Percentiles rank a stretch among this genome's conserved stretches.
phyloP scores from a whole-genome alignment of 371 early-diverging fungal species.

The Syncephalastrum monosporum region DNA sequence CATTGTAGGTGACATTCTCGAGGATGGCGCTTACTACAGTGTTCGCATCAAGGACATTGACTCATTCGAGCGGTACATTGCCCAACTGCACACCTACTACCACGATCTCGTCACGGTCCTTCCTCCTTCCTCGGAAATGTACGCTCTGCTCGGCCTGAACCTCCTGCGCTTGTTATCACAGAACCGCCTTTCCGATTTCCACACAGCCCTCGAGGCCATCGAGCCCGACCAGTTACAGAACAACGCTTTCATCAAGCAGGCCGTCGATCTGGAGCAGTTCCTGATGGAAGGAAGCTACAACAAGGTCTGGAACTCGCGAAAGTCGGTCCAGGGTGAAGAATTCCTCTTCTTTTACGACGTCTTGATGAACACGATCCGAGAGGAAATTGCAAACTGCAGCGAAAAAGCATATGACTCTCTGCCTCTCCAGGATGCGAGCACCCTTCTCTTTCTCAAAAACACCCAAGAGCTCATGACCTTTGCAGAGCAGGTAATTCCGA shows the following conservation, averaged over 20 bases:
- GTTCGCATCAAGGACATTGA: constrained; percentile 83
- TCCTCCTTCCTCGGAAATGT: constrained; percentile 80
- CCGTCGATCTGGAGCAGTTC: constrained; percentile 87
- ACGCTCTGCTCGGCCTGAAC: constrained; percentile 88
- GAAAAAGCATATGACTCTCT: constrained; percentile 89
- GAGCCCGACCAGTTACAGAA: constrained; percentile 77
- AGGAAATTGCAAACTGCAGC: constrained; percentile 93
- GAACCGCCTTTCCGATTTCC: constrained; percentile 93
- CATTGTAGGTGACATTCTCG: constrained; percentile 80
- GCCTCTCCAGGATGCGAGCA: constrained; percentile 85
- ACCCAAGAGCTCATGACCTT: constrained; percentile 77
- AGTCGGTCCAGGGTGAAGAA: constrained; percentile 86
- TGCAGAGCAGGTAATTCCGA: constrained; percentile 63
- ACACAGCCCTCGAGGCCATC: constrained; percentile 89
- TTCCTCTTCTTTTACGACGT: constrained; percentile 92
- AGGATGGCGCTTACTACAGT: constrained; percentile 88
- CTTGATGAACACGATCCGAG: constrained; percentile 88
- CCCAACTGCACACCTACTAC: constrained; percentile 92
- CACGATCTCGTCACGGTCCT: constrained; percentile 76
- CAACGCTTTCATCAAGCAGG: constrained; percentile 86
- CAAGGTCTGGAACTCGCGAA: constrained; percentile 89
- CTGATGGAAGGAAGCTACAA: constrained; percentile 98
- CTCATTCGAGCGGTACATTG: constrained; percentile 91
- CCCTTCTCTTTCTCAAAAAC: constrained; percentile 82
- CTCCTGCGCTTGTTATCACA: constrained; percentile 90